Conservation (phyloP, 2,329 filamentous ascomycete genomes). For the Fusarium sp. region DNA sequence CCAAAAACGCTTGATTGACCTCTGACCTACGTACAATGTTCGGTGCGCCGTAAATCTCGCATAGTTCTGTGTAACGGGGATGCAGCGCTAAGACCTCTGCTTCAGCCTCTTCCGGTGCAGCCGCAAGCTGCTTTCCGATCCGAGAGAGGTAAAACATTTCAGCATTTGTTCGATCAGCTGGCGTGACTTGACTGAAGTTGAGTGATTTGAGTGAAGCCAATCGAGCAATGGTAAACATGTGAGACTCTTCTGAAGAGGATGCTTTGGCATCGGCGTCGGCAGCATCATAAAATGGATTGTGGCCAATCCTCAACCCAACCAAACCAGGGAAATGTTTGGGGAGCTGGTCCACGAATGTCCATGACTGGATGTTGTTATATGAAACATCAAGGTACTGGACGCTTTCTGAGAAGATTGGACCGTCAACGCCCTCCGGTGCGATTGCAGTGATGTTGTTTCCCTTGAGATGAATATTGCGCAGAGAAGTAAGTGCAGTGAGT, state of each 20-base stretch:
- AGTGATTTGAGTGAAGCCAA: constrained; percentile 74
- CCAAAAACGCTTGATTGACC: constrained; percentile 83
- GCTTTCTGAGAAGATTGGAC: constrained; percentile 63
- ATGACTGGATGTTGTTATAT: constrained; percentile 75
- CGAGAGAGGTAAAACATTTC: constrained; percentile 93
- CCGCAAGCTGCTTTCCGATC: constrained; percentile 80
- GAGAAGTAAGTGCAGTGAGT: constrained; percentile 62
- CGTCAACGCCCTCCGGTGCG: constrained; percentile 39
- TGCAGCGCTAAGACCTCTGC: constrained; percentile 71
- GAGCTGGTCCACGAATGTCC: constrained; percentile 80
- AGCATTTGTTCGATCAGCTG: constrained; percentile 83
- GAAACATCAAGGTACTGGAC: constrained; percentile 79
- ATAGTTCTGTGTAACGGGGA: constrained; percentile 79
- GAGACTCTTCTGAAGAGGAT: constrained; percentile 78
- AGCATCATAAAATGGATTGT: constrained; percentile 84
- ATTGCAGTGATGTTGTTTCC: constrained; percentile 74
- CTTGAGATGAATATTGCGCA: constrained; percentile 77
- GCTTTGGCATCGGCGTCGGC: constrained; percentile 55
- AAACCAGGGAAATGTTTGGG: constrained; percentile 77
- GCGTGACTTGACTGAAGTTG: constrained; percentile 78
- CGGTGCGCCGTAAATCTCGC: constrained; percentile 79
- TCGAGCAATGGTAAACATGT: constrained; percentile 88
- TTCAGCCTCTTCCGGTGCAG: constrained; percentile 65
- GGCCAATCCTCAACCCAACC: constrained; percentile 79
- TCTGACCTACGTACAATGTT: constrained; percentile 67